A percentile compares a stretch with the other conserved stretches of the same genome.
Conservation (phyloP, 768 basidiomycete species). For the Lactarius psammicola region DNA sequence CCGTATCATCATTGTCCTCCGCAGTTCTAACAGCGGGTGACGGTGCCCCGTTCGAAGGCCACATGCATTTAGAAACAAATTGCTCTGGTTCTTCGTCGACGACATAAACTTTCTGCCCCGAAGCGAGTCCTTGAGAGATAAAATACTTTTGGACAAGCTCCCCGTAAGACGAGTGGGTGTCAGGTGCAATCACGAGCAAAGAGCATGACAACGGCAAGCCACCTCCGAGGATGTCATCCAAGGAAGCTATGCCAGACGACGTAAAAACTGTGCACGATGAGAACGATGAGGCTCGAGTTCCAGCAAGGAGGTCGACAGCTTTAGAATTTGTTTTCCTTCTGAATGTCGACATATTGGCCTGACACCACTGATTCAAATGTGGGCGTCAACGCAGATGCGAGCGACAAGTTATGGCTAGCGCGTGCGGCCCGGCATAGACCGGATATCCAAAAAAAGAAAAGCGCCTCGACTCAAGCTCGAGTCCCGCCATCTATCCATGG, state of each 20-base stretch:
- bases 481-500: slow-evolving; percentile 2
- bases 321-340: slow-evolving; percentile 58
- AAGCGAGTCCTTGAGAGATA: slow-evolving; percentile 79
- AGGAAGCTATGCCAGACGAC: slow-evolving; percentile 87
- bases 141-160: slow-evolving; percentile 87
- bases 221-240: slow-evolving; percentile 94
- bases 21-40: slow-evolving; percentile 36
- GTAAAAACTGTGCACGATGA: slow-evolving; percentile 56
- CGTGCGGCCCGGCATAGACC: not conserved
- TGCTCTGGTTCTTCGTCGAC: slow-evolving; percentile 56
- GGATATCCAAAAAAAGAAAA: not conserved
- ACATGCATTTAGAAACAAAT: slow-evolving; percentile 78
- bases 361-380: not conserved
- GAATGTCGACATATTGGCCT: slow-evolving; percentile 71
- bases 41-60: slow-evolving; percentile 48
- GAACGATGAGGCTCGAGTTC: slow-evolving; percentile 58
- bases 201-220: slow-evolving; percentile 82
- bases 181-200: slow-evolving; percentile 74
- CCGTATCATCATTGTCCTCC: slow-evolving; percentile 41
- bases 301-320: slow-evolving; percentile 43
- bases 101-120: slow-evolving; percentile 66
- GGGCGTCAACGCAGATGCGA: not conserved
- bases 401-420: not conserved
- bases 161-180: slow-evolving; percentile 81
- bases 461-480: not conserved